These are phyloP conservation scores for Discostella stelligeroides DNA, from an alignment of 108 stramenopile species.

Conservation along the genomic window DNA sequence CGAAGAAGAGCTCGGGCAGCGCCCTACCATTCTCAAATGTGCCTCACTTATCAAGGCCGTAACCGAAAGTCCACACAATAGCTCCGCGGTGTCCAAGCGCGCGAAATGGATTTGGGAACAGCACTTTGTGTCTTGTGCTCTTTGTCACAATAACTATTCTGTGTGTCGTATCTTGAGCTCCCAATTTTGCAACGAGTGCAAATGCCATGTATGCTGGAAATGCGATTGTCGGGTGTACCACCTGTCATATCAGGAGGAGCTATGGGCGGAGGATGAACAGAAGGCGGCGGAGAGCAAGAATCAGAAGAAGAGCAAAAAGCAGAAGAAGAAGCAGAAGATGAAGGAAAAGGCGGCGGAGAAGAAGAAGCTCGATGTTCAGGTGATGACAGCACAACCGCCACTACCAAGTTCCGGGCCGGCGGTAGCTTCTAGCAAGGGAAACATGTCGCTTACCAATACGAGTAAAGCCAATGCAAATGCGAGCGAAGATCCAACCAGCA, in stretches of 20 bases:
- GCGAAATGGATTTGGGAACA: constrained; percentile 94
- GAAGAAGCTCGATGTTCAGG: constrained; percentile 21
- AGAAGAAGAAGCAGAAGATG: constrained; percentile 86
- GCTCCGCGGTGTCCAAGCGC: constrained; percentile 82
- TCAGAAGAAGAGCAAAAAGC: constrained; percentile 85
- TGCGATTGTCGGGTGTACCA: constrained; percentile 95
- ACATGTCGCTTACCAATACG: constrained; percentile 1
- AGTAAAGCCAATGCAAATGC: constrained; percentile 2
- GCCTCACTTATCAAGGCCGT: constrained; percentile 85
- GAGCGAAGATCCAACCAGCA: neutral
- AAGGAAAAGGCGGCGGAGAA: constrained; percentile 79
- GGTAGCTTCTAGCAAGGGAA: constrained; percentile 5
- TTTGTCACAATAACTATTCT: constrained; percentile 90
- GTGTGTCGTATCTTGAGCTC: constrained; percentile 79
- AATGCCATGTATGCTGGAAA: constrained; percentile 91
- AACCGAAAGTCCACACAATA: constrained; percentile 76
- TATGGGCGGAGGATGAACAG: constrained; percentile 87
- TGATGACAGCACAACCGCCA: neutral
- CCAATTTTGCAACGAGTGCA: constrained; percentile 91
- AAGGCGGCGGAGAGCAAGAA: constrained; percentile 84
- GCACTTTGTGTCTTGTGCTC: constrained; percentile 94
- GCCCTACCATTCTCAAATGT: constrained; percentile 65
- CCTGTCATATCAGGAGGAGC: constrained; percentile 93
- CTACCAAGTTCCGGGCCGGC: constrained; percentile 1
- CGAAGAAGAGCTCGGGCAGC: constrained; percentile 36